phyloP scores from a whole-genome alignment of 176 grass and related monocot genomes.

The Musa troglodytarum region DNA sequence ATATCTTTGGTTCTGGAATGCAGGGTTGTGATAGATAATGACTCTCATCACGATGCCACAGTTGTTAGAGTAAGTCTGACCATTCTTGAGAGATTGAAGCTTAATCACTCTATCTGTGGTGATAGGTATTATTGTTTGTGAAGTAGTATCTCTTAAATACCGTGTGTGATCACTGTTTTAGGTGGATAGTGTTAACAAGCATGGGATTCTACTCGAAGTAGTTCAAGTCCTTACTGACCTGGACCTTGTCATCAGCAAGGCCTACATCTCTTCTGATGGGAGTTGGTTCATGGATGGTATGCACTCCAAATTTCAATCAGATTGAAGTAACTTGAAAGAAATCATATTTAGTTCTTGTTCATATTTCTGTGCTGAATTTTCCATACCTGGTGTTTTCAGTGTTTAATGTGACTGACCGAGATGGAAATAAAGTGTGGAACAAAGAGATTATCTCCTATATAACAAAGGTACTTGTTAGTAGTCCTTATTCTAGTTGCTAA shows the following conservation, averaged over 20 bases:
- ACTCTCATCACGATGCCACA: constrained; percentile 39
- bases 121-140: background rate
- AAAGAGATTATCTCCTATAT: constrained; percentile 1
- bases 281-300: constrained; percentile 23
- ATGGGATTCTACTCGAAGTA: constrained; percentile 15
- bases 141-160: background rate
- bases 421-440: constrained; percentile 10
- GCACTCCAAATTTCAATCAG: background rate
- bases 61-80: constrained; percentile 47
- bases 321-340: background rate
- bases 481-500: background rate
- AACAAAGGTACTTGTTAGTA: constrained; percentile 2
- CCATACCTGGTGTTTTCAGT: background rate
- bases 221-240: constrained; percentile 19
- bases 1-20: background rate
- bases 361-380: background rate
- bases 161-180: constrained; percentile 7
- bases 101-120: background rate
- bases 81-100: background rate
- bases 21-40: constrained; percentile 69
- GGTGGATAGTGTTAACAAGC: constrained; percentile 29
- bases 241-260: constrained; percentile 2
- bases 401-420: constrained; percentile 12
- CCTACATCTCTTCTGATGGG: constrained; percentile 16
- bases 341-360: background rate